phyloP scores from a whole-genome alignment of 2,329 filamentous ascomycete genomes.

The Penicillium sp. region DNA sequence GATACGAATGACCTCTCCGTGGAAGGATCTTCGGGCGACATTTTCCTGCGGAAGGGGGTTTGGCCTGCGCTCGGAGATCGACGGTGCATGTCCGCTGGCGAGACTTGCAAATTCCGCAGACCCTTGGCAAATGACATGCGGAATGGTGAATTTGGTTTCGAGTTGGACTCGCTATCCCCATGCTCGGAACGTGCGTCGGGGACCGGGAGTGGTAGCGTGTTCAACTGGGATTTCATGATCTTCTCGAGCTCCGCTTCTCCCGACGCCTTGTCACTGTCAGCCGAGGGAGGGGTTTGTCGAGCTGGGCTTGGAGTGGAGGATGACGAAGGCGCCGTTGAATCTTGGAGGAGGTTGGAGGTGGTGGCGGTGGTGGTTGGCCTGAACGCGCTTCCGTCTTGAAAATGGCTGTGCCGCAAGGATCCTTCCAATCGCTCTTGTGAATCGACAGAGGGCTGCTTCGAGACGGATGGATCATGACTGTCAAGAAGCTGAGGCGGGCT shows the following conservation, averaged over 20 bases:
- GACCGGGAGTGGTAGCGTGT: constrained; percentile 24
- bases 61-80: constrained; percentile 23
- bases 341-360: constrained; percentile 8
- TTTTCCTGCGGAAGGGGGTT: constrained; percentile 24
- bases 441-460: constrained; percentile 26
- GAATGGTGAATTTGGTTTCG: constrained; percentile 33
- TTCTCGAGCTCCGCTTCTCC: constrained; percentile 22
- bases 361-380: constrained; percentile 16
- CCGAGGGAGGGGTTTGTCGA: constrained; percentile 19
- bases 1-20: constrained; percentile 18
- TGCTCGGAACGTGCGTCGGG: constrained; percentile 18
- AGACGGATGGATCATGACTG: constrained; percentile 25
- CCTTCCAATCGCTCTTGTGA: neutral
- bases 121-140: constrained; percentile 31
- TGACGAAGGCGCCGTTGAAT: constrained; percentile 16
- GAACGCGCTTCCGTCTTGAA: neutral
- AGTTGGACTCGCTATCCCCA: constrained; percentile 22
- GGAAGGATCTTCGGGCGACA: constrained; percentile 24
- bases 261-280: constrained; percentile 24
- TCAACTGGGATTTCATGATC: constrained; percentile 20
- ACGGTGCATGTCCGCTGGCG: constrained; percentile 23
- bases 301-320: constrained; percentile 27
- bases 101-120: constrained; percentile 18
- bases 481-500: constrained; percentile 30
- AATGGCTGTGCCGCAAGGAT: too few relatives aligned